Conservation (phyloP, 1,139 yeast genomes). For the Candida sp. region DNA sequence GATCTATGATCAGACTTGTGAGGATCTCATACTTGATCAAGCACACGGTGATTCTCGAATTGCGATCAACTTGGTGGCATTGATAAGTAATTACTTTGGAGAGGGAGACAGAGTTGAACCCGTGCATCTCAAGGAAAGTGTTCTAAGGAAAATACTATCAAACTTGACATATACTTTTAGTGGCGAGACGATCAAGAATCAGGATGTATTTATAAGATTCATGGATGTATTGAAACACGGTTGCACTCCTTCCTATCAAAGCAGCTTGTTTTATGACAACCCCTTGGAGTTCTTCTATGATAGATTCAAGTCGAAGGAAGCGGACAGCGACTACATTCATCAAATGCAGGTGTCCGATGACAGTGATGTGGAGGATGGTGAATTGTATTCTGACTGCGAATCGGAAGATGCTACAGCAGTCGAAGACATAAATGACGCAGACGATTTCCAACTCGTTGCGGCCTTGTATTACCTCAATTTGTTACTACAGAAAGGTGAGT, state of each 20-base stretch:
- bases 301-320: conserved; percentile 14
- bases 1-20: conserved; percentile 12
- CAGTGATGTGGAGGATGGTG: conserved; percentile 25
- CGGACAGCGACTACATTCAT: conserved; percentile 13
- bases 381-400: conserved; percentile 23
- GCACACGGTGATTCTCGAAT: conserved; percentile 39
- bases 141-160: background rate
- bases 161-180: background rate
- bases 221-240: conserved; percentile 1
- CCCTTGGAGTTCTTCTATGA: conserved; percentile 11
- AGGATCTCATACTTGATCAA: conserved; percentile 17
- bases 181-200: background rate
- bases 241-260: background rate
- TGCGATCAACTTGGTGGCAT: conserved; percentile 35
- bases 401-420: conserved; percentile 3
- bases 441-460: conserved; percentile 3
- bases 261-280: conserved; percentile 2
- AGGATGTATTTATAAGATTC: conserved; percentile 2
- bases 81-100: conserved; percentile 23
- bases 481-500: conserved; percentile 30
- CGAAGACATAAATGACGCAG: background rate
- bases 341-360: conserved; percentile 42
- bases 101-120: background rate
- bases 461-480: conserved; percentile 15
- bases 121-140: background rate